phyloP scores from a whole-genome alignment of 768 basidiomycete species.

The Mycena albidolilacea region DNA sequence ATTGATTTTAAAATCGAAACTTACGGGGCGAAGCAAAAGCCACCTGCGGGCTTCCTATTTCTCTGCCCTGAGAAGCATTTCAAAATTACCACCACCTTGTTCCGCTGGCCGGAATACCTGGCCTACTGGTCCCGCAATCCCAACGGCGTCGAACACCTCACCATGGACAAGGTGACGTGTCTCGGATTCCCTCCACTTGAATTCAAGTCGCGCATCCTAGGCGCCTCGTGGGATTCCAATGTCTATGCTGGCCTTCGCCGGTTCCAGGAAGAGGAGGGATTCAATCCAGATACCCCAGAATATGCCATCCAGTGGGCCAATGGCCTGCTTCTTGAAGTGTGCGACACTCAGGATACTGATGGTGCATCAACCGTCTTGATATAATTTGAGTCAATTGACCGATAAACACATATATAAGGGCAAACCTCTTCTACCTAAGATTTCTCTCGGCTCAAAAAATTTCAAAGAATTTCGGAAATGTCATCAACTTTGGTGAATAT shows the following conservation, averaged over 20 bases:
- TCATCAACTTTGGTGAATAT: too few relatives aligned
- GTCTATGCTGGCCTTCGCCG: constrained; percentile 23
- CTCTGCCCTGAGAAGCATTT: constrained; percentile 22
- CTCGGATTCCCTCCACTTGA: constrained; percentile 23
- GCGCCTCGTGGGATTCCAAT: constrained; percentile 18
- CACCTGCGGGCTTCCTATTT: constrained; percentile 21
- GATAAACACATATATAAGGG: constrained; percentile 18
- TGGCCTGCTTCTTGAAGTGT: constrained; percentile 15
- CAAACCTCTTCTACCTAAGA: constrained; percentile 16
- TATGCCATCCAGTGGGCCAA: constrained; percentile 14
- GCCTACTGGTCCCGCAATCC: constrained; percentile 23
- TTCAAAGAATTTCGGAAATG: too few relatives aligned
- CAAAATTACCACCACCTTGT: constrained; percentile 20
- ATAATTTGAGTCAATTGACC: constrained; percentile 17
- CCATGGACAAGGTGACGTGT: constrained; percentile 15
- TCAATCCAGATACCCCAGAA: constrained; percentile 18
- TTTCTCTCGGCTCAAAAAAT: constrained; percentile 12
- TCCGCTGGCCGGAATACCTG: constrained; percentile 23
- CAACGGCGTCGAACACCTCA: constrained; percentile 20
- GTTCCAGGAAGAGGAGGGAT: constrained; percentile 20
- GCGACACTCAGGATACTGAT: constrained; percentile 12
- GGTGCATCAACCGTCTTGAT: constrained; percentile 15
- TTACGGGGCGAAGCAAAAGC: constrained; percentile 25
- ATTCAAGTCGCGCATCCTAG: constrained; percentile 23
- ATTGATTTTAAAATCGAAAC: constrained; percentile 24